Base-by-base conservation (phyloP, 179 eudicot genomes). In the Heliamphora ciliata region DNA sequence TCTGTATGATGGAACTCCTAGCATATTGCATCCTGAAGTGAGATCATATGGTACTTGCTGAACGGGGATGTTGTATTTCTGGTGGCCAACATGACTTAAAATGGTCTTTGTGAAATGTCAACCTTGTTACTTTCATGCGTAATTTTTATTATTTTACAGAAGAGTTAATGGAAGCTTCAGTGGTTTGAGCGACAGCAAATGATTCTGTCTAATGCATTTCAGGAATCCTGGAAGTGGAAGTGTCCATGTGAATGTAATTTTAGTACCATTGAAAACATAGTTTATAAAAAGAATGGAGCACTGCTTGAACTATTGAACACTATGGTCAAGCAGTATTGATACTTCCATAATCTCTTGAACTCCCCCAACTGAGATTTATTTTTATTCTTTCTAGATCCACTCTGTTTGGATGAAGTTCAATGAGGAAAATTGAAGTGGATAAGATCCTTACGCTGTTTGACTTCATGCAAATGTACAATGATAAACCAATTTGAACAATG, bases 121-220 rank as follows among this genome's bases (percentile, higher is more conserved):
- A 10, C 55, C 52, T 17, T 55, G 55, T 80, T 46, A 40, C 40
- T 40, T 54, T 80, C 17, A 59, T 46, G 56, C 17, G 40, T 31
- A 31, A 31, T 31, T 31, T 31, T 31, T 31, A 31, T 31, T 56
- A 76, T 59, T 46, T 46, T 65, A 46, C 13, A 63, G 70, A 18
- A 18, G 63, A 79, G 50, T 67, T 50, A 14, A 8, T 79, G 74
- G 52, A 67, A 50, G 74, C 50, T 65, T 79, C 51, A 79, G 74
- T 66, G 81, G 59, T 51, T 66, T 40, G 46, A 66, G 51, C 21
- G 13, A 51, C 17, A 13, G 60, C 24, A 64, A 51, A 6, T 7
- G 74, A 24, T 66, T 52, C 4, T 52, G 50, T 68, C 9, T 68
- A 59, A 3, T 15, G 31, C 81, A 67, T 67, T 52, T 64, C 81